These are phyloP conservation scores for Lotmaria passim DNA, from an alignment of 208 protist species.

Conservation along the genomic window DNA sequence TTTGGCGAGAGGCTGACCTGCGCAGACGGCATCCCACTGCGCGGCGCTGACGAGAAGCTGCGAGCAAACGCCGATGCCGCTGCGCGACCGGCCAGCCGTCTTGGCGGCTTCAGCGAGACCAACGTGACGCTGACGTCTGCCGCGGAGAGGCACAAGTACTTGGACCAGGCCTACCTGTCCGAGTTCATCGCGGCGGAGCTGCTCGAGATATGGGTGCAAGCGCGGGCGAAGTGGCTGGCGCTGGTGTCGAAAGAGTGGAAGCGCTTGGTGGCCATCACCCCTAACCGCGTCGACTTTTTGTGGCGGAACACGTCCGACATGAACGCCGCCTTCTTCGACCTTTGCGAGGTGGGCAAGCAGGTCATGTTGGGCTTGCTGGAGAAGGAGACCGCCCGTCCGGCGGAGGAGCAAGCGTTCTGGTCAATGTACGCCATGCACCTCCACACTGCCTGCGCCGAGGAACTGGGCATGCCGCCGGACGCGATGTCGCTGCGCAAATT, in stretches of 20 bases:
- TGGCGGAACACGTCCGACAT: slow-evolving; percentile 89
- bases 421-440: slow-evolving; percentile 73
- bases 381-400: slow-evolving; percentile 49
- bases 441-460: slow-evolving; percentile 41
- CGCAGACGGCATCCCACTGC: slow-evolving; percentile 56
- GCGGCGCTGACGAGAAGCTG: slow-evolving; percentile 45
- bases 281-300: slow-evolving; percentile 60
- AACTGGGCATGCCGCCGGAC: slow-evolving; percentile 67
- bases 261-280: slow-evolving; percentile 38
- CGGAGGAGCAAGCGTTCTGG: slow-evolving; percentile 81
- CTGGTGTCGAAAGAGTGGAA: slow-evolving; percentile 72
- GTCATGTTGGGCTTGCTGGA: slow-evolving; percentile 70
- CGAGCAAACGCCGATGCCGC: slow-evolving; percentile 28
- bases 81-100: slow-evolving; percentile 19
- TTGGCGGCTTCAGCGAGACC: slow-evolving; percentile 68
- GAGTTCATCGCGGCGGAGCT: slow-evolving; percentile 50
- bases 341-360: slow-evolving; percentile 88
- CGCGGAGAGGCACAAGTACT: slow-evolving; percentile 46
- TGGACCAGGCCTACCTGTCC: slow-evolving; percentile 49
- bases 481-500: slow-evolving; percentile 85
- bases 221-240: slow-evolving; percentile 60
- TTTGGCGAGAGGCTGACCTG: slow-evolving; percentile 70
- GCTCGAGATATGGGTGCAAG: slow-evolving; percentile 65
- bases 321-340: slow-evolving; percentile 87
- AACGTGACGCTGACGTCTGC: slow-evolving; percentile 35